Base-by-base conservation (phyloP, 495 filamentous ascomycete species). In the Lasiosphaeria miniovina region DNA sequence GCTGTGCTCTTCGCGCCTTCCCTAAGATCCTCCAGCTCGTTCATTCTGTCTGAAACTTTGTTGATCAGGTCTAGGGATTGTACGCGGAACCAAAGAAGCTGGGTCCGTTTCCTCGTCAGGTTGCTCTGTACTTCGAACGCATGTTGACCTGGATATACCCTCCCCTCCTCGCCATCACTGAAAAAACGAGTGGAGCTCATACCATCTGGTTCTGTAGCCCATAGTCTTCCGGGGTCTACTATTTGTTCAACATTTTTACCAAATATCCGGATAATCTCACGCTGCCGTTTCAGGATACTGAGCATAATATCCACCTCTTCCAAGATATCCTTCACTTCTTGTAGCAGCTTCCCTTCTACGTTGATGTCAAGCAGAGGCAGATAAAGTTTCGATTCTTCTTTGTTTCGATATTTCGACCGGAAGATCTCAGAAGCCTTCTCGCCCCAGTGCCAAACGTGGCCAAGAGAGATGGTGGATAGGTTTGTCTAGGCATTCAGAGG, bases 251-350 rank as follows among this genome's bases (percentile, higher is more conserved):
- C 78, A 51, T 89, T 82, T 48, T 83, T 82, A 9, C 83, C 61
- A 55, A 87, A 85, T 63, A 78, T 77, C 48, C 79, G 76, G 49
- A 88, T 78, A 4, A 83, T 78, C 52, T 79, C 80, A 50, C 82
- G 69, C 57, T 89, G 84, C 35, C 83, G 65, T 17, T 59, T 77
- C 12, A 78, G 76, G 61, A 88, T 84, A 1, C 81, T 73, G 32
- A 83, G 76, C 73, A 90, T 88, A 72, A 90, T 90, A 61, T 88
- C 83, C 17, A 90, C 72, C 67, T 90, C 88, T 45, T 90, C 88
- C 10, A 85, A 77, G 60, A 91, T 88, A 63, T 91, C 88, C 66
- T 89, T 88, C 3, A 83, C 76, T 61, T 91, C 87, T 0, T 80
- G 71, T 3, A 88, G 79, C 0, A 90, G 75, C 56, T 81, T 76